These are phyloP conservation scores for Houttuynia cordata DNA, from an alignment of 164 flowering plant genomes.

Conservation along the genomic window DNA sequence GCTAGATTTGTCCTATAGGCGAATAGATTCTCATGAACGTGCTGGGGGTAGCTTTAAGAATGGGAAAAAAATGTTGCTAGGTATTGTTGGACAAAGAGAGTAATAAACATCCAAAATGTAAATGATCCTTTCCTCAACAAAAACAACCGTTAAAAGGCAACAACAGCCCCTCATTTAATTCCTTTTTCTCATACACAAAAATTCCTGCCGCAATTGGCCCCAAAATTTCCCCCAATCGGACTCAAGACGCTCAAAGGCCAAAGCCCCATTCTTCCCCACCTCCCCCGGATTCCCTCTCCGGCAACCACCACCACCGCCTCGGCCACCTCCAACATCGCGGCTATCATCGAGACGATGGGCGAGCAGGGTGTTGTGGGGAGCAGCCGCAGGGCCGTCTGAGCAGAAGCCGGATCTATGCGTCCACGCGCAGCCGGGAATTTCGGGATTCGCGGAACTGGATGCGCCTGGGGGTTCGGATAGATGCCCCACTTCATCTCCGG, in stretches of 20 bases:
- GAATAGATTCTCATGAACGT: too few species aligned
- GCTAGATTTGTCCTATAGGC: too few species aligned
- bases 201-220: neutral
- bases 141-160: too few species aligned
- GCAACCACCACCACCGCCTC: too few species aligned
- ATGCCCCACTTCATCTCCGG: conserved; percentile 35
- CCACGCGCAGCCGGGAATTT: neutral
- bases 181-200: neutral
- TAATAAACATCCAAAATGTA: too few species aligned
- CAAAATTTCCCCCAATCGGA: neutral
- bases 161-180: too few species aligned
- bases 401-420: conserved; percentile 3
- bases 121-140: too few species aligned
- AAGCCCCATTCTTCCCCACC: neutral
- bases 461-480: conserved; percentile 25
- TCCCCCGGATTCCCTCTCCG: neutral
- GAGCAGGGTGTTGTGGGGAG: neutral
- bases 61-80: too few species aligned
- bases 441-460: neutral
- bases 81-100: too few species aligned
- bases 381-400: neutral
- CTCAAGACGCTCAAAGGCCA: neutral
- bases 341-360: neutral
- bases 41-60: too few species aligned
- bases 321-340: neutral